Evolutionary conservation across 164 flowering plant genomes (phyloP).

Genomic region (Stephania cephalantha): DNA sequence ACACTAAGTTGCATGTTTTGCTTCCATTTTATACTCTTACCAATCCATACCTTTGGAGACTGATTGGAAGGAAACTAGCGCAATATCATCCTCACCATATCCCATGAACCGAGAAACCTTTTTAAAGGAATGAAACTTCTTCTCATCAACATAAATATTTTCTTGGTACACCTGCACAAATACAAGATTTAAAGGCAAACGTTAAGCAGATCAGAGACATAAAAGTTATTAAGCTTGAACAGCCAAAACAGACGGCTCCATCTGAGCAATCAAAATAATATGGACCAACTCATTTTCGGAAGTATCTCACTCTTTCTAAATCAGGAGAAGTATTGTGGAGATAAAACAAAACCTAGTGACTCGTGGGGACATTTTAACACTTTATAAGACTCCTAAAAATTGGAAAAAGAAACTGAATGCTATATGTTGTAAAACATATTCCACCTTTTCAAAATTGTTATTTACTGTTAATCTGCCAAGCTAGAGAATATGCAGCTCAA

Average conservation of each 20-base stretch:
- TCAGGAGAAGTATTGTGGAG: not conserved
- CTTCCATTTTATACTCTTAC: not conserved
- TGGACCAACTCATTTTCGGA: not conserved
- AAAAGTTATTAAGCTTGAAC: not conserved
- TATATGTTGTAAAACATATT: no score
- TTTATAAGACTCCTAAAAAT: no score
- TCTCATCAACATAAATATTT: constrained; percentile 85
- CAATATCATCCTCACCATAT: constrained; percentile 72
- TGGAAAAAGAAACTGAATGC: no score
- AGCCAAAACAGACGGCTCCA: not conserved
- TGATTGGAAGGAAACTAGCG: constrained; percentile 88
- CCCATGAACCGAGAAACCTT: constrained; percentile 90
- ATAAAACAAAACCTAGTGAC: not conserved
- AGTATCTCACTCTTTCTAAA: no score
- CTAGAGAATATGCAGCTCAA: no score
- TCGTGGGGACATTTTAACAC: not conserved
- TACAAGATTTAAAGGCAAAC: not conserved
- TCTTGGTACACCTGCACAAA: constrained; percentile 84
- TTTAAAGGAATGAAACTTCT: constrained; percentile 89
- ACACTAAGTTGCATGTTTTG: not conserved
- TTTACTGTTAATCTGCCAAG: no score
- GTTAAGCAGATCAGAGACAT: not conserved
- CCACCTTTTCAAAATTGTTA: no score
- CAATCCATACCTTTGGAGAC: constrained; percentile 76
- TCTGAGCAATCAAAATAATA: not conserved